phyloP scores from a whole-genome alignment of 1,139 yeast genomes.

The Kodamaea anthophila region DNA sequence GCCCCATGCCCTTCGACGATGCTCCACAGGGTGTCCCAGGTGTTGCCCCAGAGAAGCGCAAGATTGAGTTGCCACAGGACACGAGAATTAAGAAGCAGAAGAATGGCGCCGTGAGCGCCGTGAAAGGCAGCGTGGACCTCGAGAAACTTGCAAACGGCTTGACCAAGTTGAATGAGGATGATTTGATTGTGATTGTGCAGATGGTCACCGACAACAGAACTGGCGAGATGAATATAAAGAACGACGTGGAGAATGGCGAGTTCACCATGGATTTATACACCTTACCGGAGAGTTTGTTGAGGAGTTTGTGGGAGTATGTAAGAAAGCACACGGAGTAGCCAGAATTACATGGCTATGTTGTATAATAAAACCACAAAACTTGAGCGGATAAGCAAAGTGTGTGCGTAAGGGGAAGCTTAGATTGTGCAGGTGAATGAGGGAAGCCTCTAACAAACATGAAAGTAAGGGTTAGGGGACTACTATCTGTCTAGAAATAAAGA shows the following conservation, averaged over 20 bases:
- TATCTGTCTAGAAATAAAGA: no score
- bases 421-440: no score
- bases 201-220: slow-evolving; percentile 97
- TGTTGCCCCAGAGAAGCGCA: slow-evolving; percentile 6
- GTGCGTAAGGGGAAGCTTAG: no score
- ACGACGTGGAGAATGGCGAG: slow-evolving; percentile 95
- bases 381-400: no score
- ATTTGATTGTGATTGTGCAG: slow-evolving; percentile 88
- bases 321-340: slow-evolving; percentile 49
- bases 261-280: slow-evolving; percentile 95
- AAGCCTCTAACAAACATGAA: no score
- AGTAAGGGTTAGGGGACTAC: no score
- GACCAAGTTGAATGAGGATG: slow-evolving; percentile 86
- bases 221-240: slow-evolving; percentile 91
- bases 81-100: slow-evolving; percentile 56
- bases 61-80: slow-evolving; percentile 5
- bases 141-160: slow-evolving; percentile 88
- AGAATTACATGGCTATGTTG: no score
- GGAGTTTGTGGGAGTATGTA: slow-evolving; percentile 92
- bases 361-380: no score
- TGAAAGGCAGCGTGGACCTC: slow-evolving; percentile 73
- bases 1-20: slow-evolving; percentile 60
- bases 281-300: slow-evolving; percentile 83
- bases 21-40: slow-evolving; percentile 16
- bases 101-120: slow-evolving; percentile 38